Percentiles rank a stretch among this genome's conserved stretches.
Conservation (phyloP, 768 basidiomycete genomes). For the Asterophora parasitica region DNA sequence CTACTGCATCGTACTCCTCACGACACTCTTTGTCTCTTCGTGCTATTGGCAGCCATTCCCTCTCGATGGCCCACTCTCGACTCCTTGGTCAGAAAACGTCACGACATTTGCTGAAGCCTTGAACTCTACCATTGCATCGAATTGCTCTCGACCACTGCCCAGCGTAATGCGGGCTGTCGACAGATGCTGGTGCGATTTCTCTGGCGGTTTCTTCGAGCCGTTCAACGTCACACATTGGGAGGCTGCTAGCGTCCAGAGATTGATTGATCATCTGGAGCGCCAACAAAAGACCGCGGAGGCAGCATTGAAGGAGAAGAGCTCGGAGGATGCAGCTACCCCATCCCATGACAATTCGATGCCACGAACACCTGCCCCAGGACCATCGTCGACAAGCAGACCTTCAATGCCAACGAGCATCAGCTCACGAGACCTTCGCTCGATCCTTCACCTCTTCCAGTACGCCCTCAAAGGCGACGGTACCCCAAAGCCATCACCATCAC, state of each 20-base stretch:
- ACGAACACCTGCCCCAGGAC: conserved; percentile 14
- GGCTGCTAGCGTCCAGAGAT: conserved; percentile 49
- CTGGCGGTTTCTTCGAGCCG: conserved; percentile 65
- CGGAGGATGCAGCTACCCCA: conserved; percentile 6
- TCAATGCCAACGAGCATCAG: conserved; percentile 1
- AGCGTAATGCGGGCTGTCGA: conserved; percentile 63
- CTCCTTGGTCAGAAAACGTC: conserved; percentile 65
- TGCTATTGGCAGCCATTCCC: conserved; percentile 89
- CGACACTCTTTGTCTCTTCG: conserved; percentile 80
- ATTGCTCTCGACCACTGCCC: conserved; percentile 42
- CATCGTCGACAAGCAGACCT: conserved; percentile 3
- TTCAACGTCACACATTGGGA: conserved; percentile 80
- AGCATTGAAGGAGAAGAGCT: conserved; percentile 10
- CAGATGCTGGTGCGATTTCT: conserved; percentile 85
- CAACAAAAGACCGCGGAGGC: conserved; percentile 23
- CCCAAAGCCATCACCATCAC: background rate
- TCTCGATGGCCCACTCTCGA: conserved; percentile 53
- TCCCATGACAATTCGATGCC: conserved; percentile 14
- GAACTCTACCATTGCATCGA: conserved; percentile 38
- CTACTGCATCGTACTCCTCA: conserved; percentile 80
- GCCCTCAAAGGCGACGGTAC: conserved; percentile 5
- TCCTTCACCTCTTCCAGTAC: conserved; percentile 15
- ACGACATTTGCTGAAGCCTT: conserved; percentile 71
- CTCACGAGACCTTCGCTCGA: conserved; percentile 13
- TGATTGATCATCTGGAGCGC: conserved; percentile 36